Percentiles rank a stretch among this genome's conserved stretches.
Evolutionary conservation across 192 early-diverging fungal genomes (phyloP).

Genomic region (Mortierella antarctica): DNA sequence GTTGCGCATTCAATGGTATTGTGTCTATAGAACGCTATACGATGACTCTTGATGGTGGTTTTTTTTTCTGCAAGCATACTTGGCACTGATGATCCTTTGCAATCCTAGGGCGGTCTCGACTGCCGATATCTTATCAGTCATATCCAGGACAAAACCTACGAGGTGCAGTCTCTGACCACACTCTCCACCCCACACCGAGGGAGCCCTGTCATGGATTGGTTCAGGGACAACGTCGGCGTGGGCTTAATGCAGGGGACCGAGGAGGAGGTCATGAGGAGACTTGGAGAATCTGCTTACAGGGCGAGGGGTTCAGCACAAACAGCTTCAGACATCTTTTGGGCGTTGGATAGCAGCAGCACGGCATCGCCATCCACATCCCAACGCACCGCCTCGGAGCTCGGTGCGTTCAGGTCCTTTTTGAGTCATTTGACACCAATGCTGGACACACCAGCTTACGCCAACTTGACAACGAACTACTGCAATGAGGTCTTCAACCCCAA

Average conservation of each 20-base stretch:
- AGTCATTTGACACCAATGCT: constrained; percentile 74
- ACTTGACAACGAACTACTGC: constrained; percentile 90
- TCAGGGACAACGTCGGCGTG: constrained; percentile 85
- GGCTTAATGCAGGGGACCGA: constrained; percentile 65
- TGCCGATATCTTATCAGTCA: constrained; percentile 92
- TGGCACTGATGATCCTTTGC: neutral
- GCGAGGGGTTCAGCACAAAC: constrained; percentile 32
- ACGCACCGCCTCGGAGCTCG: constrained; percentile 7
- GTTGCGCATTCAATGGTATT: constrained; percentile 92
- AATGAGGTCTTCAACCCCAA: constrained; percentile 86
- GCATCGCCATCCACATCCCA: constrained; percentile 6
- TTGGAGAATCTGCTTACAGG: constrained; percentile 43
- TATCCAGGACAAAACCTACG: constrained; percentile 74
- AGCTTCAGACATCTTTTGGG: constrained; percentile 2
- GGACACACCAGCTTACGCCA: constrained; percentile 92
- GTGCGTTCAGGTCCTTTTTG: constrained; percentile 50
- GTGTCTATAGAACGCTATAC: neutral
- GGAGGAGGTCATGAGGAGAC: constrained; percentile 37
- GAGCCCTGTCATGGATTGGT: constrained; percentile 95
- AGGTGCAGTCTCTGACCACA: constrained; percentile 86
- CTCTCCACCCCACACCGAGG: constrained; percentile 96
- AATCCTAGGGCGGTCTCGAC: constrained; percentile 87
- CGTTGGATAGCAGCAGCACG: neutral
- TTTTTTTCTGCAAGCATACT: neutral
- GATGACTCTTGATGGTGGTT: neutral